Base-by-base conservation (phyloP, 352 stramenopile genomes). In the Globisporangium polare region DNA sequence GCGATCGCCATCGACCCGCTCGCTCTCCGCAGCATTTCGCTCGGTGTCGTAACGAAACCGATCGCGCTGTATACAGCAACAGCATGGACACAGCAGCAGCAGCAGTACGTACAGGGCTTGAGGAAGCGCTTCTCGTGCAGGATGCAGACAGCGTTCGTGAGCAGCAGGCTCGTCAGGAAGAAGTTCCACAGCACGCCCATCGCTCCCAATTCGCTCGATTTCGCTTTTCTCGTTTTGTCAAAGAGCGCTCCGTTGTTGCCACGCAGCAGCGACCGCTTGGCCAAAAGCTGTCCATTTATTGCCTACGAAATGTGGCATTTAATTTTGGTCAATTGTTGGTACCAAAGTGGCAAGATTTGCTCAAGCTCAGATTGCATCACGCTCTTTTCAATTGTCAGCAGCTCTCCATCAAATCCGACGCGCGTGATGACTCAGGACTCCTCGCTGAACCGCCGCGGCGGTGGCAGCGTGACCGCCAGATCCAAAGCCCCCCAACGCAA, bases 121-220 rank as follows among this genome's bases (percentile, higher is more conserved):
- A 95, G 73, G 68, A 95, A 95, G 52, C 87, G 80, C 77, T 93
- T 93, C 62, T 95, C 87, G 60, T 95, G 82, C 53, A 95, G 74
- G 59, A 95, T 92, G 63, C 85, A 90, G 56, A 95, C 78, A 33
- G 83, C 83, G 68, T 95, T 95, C 7, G 86, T 89, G 53, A 93
- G 83, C 70, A 95, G 58, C 57, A 95, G 67, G 43, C 85, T 94
- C 68, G 87, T 86, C 35, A 94, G 81, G 67, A 95, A 80, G 66
- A 95, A 90, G 71, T 94, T 90, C 87, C 87, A 95, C 58, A 95
- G 70, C 51, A 92, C 83, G 53, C 86, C 81, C 86, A 95, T 95
- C 26, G 31, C 17, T 43, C 37, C 13, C 37, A 43, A 43, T 43
- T 43, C 37, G 37, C 18, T 46, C 18, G 41, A 2, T 46, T 17